Base-by-base conservation (phyloP, 2,329 filamentous ascomycete species). In the Sporothrix dimorphospora region DNA sequence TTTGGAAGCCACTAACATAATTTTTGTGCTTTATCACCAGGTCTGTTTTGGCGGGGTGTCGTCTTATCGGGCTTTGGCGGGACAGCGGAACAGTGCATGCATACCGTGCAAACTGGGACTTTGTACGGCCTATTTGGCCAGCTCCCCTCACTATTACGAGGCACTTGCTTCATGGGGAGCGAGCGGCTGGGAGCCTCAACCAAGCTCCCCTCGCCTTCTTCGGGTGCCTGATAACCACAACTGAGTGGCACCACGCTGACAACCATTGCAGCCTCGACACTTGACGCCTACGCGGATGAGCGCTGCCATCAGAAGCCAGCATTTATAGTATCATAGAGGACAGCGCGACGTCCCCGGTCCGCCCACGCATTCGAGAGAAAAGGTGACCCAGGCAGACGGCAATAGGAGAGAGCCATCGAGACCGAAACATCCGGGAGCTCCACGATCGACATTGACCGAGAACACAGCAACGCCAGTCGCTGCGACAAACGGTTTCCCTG, bases 101-200 rank as follows among this genome's bases (percentile, higher is more conserved):
- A 42, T 21, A 70, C 69, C 38, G 66, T 69, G n/a, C 24, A 30
- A 49, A n/a, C 8, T 5, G 5, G 5, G 7, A 8, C 6, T 30
- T 67, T 21, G 12, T n/a, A 69, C 66, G 12, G 30, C 12, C 30
- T 21, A 19, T 19, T 16, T 27, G 63, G 45, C 63, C 45, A 68
- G n/a, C 66, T 55, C 66, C 34, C 49, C 66, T 42, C 34, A 27
- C 27, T 55, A 42, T 42, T 55, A 69, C 66, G 66, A 71, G 69
- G 24, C 34, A 24, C 59, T 21, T 66, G 21, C 8, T n/a, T 45
- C 11, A 63, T n/a, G 16, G 59, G 59, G 19, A 45, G 38, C 38
- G 59, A n/a, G 7, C 38, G 38, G 59, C 38, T 63, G 59, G 40
- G 55, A 53, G 12, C 69, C 30, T 51, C 27, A 11, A 19, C 16